phyloP scores from a whole-genome alignment of 2,329 filamentous ascomycete species.

The Rosellinia necatrix region DNA sequence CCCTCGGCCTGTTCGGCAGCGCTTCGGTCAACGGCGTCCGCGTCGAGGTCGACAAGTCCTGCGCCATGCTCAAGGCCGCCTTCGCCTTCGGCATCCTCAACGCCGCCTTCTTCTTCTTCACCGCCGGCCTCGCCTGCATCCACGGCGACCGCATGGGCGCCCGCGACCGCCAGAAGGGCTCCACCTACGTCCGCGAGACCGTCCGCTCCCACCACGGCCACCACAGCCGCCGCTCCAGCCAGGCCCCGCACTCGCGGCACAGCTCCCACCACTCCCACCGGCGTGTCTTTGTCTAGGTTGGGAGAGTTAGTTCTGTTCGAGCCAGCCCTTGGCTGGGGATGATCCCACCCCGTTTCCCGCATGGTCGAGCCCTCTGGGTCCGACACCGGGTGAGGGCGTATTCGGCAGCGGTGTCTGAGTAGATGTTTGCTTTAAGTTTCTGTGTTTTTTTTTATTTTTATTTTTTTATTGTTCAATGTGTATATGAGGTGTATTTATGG shows the following conservation, averaged over 20 bases:
- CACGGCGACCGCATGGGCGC: constrained; percentile 53
- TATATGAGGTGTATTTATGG: constrained; percentile 20
- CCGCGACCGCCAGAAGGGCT: constrained; percentile 42
- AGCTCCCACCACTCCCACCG: constrained; percentile 54
- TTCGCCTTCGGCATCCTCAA: constrained; percentile 94
- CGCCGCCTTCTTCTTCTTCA: constrained; percentile 77
- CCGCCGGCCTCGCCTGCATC: constrained; percentile 69
- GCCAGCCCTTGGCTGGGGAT: no score
- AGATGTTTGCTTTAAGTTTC: no score
- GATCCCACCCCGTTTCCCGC: no score
- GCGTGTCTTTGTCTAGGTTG: constrained; percentile 54
- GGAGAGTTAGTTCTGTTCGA: no score
- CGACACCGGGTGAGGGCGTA: no score
- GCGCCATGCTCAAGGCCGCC: constrained; percentile 87
- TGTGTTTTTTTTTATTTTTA: neutral
- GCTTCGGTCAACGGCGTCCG: constrained; percentile 57
- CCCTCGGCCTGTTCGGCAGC: constrained; percentile 64
- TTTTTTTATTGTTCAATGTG: neutral
- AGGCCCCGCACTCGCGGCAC: constrained; percentile 48
- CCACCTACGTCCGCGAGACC: constrained; percentile 53
- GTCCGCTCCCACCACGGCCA: constrained; percentile 54
- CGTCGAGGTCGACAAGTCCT: constrained; percentile 71
- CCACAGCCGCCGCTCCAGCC: constrained; percentile 49
- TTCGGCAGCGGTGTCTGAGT: no score
- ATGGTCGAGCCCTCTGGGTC: no score